Evolutionary conservation across 1,284 basidiomycete genomes (phyloP).

Genomic region (Kwoniella shivajii): DNA sequence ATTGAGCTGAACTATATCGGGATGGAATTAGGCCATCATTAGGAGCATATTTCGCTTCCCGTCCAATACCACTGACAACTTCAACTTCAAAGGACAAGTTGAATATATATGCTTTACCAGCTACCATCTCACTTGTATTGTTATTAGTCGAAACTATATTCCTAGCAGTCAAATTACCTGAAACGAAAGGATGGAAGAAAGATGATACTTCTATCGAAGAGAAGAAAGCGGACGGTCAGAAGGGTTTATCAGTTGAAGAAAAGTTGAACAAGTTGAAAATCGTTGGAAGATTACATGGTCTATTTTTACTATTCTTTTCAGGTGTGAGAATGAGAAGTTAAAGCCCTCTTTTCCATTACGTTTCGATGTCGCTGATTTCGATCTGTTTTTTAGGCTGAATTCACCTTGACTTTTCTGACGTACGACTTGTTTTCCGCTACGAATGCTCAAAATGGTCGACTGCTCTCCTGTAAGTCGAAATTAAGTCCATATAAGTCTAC

Average conservation of each 20-base stretch:
- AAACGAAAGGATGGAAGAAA: conserved; percentile 59
- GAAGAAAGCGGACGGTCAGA: conserved; percentile 29
- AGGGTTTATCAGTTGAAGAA: conserved; percentile 22
- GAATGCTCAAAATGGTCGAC: conserved; percentile 82
- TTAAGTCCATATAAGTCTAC: not conserved
- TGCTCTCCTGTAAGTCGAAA: conserved; percentile 63
- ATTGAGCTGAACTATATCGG: too few relatives aligned
- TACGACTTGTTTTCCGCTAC: conserved; percentile 76
- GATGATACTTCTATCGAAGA: conserved; percentile 40
- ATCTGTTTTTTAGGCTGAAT: conserved; percentile 66
- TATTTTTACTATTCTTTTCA: conserved; percentile 83
- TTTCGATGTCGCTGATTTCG: not conserved
- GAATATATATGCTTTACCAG: conserved; percentile 83
- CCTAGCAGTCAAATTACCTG: conserved; percentile 63
- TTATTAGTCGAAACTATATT: conserved; percentile 71
- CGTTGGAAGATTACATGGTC: conserved; percentile 71
- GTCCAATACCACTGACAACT: conserved; percentile 32
- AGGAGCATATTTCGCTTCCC: conserved; percentile 55
- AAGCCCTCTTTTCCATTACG: not conserved
- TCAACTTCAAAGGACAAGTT: conserved; percentile 56
- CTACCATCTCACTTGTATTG: conserved; percentile 71
- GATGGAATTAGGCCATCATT: conserved; percentile 63
- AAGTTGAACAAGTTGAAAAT: conserved; percentile 38
- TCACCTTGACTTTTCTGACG: conserved; percentile 86
- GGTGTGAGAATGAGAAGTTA: conserved; percentile 52